phyloP scores from a whole-genome alignment of 208 protist species.

The Crithidia expoeki region DNA sequence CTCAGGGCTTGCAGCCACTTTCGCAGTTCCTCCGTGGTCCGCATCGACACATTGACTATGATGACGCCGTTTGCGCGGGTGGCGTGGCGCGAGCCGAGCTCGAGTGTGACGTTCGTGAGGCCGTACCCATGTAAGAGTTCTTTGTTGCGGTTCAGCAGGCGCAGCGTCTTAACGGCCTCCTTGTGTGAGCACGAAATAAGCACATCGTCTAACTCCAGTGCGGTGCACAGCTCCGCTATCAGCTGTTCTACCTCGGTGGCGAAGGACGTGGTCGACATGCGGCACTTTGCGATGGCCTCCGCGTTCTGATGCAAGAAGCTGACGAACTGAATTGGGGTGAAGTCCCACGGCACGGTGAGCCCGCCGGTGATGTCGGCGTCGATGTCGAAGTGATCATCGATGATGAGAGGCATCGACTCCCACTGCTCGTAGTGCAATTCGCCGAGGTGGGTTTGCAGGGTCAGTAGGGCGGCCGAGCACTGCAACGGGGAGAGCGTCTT shows the following conservation, averaged over 20 bases:
- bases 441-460: constrained; percentile 75
- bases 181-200: constrained; percentile 90
- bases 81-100: constrained; percentile 76
- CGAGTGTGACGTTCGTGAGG: constrained; percentile 79
- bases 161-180: constrained; percentile 59
- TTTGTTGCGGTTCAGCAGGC: constrained; percentile 79
- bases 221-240: constrained; percentile 78
- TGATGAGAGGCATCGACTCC: constrained; percentile 89
- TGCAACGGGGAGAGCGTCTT: constrained; percentile 82
- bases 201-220: constrained; percentile 84
- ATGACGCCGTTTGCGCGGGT: constrained; percentile 90
- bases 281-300: constrained; percentile 56
- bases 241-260: constrained; percentile 77
- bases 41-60: constrained; percentile 62
- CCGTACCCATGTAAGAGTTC: constrained; percentile 75
- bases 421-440: constrained; percentile 89
- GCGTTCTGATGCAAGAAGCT: constrained; percentile 86
- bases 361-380: constrained; percentile 74
- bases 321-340: constrained; percentile 79
- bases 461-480: constrained; percentile 85
- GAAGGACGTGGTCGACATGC: constrained; percentile 47
- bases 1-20: constrained; percentile 71
- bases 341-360: constrained; percentile 90
- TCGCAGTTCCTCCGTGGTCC: constrained; percentile 50
- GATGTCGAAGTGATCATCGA: constrained; percentile 79